Evolutionary conservation across 441 rosid genomes (phyloP), one percentile per base, ranked within the genome.

Genomic region (Adansonia madagascariensis): DNA sequence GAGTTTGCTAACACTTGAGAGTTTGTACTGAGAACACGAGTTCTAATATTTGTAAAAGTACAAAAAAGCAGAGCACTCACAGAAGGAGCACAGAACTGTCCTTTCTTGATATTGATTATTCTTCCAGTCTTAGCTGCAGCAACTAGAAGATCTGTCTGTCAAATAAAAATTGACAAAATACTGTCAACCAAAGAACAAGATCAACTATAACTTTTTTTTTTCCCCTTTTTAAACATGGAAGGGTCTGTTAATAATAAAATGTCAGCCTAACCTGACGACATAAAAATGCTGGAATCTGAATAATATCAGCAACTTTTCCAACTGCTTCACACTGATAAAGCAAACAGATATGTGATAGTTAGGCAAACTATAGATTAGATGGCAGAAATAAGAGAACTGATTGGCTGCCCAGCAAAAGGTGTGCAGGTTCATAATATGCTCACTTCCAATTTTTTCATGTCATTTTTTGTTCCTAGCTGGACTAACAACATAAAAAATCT

Each of bases 251-350:
- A 24, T 69, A 43, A 44, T 31, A 71, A 73, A 68, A 39, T 22
- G 78, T 50, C 41, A 74, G 78, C 22, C 60, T 77, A 83, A 91
- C 97, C 98, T 94, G 98, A 68, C 97, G 97, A 81, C 98, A 94
- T 74, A 92, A 86, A 79, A 94, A 94, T 77, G 98, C 98, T n/a
- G 98, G 98, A 82, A 94, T 94, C 86, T 91, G 97, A 80, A 94
- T 91, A 75, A 94, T 88, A 83, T 94, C 98, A 39, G 92, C 97
- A 75, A 92, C 96, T 87, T 73, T 87, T 41, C 96, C 95, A 57
- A 91, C 97, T 60, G 82, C 80, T 80, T 94, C 97, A 80, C 97
- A 94, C 97, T 92, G 85, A 69, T 74, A 71, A 81, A 75, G 77
- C 72, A 80, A 52, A 80, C 27, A 22, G 41, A 68, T 22, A 44